Conservation (phyloP, 1,284 basidiomycete species). For the Mycena sp. region DNA sequence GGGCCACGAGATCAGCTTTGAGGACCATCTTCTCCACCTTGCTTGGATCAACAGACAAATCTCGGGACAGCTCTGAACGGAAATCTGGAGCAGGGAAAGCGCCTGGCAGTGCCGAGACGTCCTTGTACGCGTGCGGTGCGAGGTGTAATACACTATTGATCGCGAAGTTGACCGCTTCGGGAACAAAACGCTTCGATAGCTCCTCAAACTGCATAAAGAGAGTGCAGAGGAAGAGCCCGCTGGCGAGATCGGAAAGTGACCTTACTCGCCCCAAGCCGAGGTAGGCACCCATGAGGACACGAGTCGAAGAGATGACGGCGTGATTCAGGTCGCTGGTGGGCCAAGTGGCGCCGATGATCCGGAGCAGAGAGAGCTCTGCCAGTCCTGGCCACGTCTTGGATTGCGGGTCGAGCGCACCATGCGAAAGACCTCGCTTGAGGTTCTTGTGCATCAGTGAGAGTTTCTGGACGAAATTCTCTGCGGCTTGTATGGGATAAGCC, state of each 20-base stretch:
- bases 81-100: slow-evolving; percentile 82
- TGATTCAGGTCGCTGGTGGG: slow-evolving; percentile 96
- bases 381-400: slow-evolving; percentile 91
- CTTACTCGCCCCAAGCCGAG: slow-evolving; percentile 87
- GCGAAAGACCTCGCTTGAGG: slow-evolving; percentile 83
- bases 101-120: slow-evolving; percentile 63
- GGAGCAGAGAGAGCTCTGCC: slow-evolving; percentile 85
- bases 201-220: slow-evolving; percentile 86
- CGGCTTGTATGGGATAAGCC: slow-evolving; percentile 84
- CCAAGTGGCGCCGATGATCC: slow-evolving; percentile 87
- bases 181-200: slow-evolving; percentile 88
- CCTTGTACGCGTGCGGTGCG: slow-evolving; percentile 66
- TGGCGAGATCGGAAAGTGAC: slow-evolving; percentile 78
- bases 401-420: slow-evolving; percentile 69
- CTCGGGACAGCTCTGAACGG: slow-evolving; percentile 52
- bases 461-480: slow-evolving; percentile 86
- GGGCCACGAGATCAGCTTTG: slow-evolving; percentile 57
- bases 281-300: slow-evolving; percentile 92
- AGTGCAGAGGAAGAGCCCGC: slow-evolving; percentile 91
- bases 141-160: slow-evolving; percentile 79
- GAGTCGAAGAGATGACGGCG: slow-evolving; percentile 86
- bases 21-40: slow-evolving; percentile 51
- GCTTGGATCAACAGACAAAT: slow-evolving; percentile 52
- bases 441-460: slow-evolving; percentile 95
- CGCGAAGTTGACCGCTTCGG: slow-evolving; percentile 90